These are phyloP conservation scores for Xylariaceae sp. DNA, from an alignment of 2,329 filamentous ascomycete genomes.

Conservation along the genomic window DNA sequence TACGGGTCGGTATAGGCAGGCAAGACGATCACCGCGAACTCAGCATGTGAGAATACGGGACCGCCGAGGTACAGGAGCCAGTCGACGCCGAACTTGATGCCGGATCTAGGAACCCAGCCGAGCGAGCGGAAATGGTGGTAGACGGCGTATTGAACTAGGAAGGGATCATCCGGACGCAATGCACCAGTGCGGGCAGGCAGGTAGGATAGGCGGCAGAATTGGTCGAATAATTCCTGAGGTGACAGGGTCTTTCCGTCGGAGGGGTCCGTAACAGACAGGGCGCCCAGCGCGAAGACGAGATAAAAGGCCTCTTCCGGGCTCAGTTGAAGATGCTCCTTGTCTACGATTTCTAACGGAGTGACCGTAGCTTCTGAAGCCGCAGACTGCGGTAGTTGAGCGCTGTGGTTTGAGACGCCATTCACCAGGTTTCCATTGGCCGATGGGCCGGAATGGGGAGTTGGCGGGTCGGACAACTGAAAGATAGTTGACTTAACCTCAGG, in stretches of 20 bases:
- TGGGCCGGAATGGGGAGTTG: slow-evolving; percentile 38
- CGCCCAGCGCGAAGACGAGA: slow-evolving; percentile 73
- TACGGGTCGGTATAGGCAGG: slow-evolving; percentile 72
- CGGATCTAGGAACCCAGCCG: slow-evolving; percentile 88
- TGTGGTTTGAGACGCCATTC: slow-evolving; percentile 18
- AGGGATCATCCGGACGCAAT: slow-evolving; percentile 71
- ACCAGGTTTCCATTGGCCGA: slow-evolving; percentile 17
- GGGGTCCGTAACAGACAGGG: slow-evolving; percentile 57
- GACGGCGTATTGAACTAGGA: slow-evolving; percentile 78
- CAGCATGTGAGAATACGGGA: slow-evolving; percentile 89
- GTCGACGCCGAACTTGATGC: slow-evolving; percentile 92
- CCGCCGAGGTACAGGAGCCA: slow-evolving; percentile 92
- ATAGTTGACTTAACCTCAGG: slow-evolving; percentile 61
- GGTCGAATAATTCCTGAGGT: slow-evolving; percentile 53
- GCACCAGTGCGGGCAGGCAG: slow-evolving; percentile 52
- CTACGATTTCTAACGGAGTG: slow-evolving; percentile 33
- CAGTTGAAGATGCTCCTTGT: slow-evolving; percentile 83
- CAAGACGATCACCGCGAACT: slow-evolving; percentile 81
- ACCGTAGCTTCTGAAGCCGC: neutral
- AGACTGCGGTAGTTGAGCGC: slow-evolving; percentile 13
- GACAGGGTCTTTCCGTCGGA: slow-evolving; percentile 42
- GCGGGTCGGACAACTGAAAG: slow-evolving; percentile 49
- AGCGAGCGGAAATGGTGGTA: slow-evolving; percentile 96
- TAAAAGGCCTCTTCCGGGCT: slow-evolving; percentile 91
- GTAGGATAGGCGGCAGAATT: slow-evolving; percentile 65